Evolutionary conservation across 192 early-diverging fungal genomes (phyloP), one percentile per base, ranked within the genome.

Genomic region (Radiomyces spectabilis): DNA sequence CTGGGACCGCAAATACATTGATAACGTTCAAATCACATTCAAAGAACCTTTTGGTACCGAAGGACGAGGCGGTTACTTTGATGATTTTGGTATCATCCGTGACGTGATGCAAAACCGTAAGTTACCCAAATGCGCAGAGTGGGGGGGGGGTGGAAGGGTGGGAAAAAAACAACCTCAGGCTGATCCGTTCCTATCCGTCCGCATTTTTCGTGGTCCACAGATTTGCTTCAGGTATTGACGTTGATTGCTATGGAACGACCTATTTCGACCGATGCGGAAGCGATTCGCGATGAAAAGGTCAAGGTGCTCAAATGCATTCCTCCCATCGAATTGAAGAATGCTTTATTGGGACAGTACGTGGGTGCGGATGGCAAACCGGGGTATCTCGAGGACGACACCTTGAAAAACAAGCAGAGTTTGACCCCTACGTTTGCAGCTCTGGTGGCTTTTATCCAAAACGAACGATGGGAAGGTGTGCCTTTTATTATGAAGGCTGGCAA

Each of bases 31-130:
- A 75, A 91, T 97, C 70, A 93, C 89, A 1, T 94, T 97, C 77
- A 97, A 97, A 65, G 94, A 97, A 74, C 80, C 85, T 47, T 88
- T 97, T 71, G 94, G 94, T 30, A 94, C 94, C 13, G 87, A 97
- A 72, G 94, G 94, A 12, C 85, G 94, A 55, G 94, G 94, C 49
- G 94, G 94, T 5, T 97, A 97, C 86, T 95, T 97, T 88, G 88
- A 97, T 66, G 89, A 94, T 65, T 93, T 93, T 76, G 94, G 94
- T 31, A 95, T 97, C 34, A 93, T 98, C 57, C 91, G 95, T 52
- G 95, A 98, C 59, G 95, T 98, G 31, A 85, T 88, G 80, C 88
- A 91, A 76, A 91, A 91, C 72, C 86, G 76, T 80, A 71, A 53
- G 73, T 69, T n/a, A n/a, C n/a, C n/a, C n/a, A n/a, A n/a, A n/a